Evolutionary conservation across 176 grass and related monocot genomes (phyloP).

Genomic region (Leersia perrieri): DNA sequence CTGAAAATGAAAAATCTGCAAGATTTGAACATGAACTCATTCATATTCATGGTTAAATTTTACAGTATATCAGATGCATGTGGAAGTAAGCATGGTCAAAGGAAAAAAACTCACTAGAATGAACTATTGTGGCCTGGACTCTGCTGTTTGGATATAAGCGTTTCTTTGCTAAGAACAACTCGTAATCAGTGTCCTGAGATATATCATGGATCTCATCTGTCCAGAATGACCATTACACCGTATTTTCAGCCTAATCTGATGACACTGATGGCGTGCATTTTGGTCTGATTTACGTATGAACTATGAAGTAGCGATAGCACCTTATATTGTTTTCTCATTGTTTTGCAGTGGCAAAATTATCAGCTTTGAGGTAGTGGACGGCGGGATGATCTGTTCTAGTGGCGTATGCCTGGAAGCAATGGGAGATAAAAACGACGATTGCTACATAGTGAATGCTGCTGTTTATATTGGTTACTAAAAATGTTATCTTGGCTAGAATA

Average conservation of each 20-base stretch:
- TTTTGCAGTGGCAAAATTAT: conserved; percentile 67
- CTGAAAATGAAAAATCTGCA: neutral
- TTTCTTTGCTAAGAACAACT: neutral
- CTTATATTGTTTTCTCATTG: neutral
- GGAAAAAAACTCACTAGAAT: neutral
- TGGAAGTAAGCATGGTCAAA: neutral
- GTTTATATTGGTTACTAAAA: conserved; percentile 76
- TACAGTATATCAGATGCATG: neutral
- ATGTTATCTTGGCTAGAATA: neutral
- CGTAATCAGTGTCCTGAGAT: neutral
- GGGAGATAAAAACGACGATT: conserved; percentile 95
- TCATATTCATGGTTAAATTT: neutral
- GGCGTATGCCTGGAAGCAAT: conserved; percentile 89
- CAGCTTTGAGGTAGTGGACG: conserved; percentile 75
- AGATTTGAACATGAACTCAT: conserved; percentile 8
- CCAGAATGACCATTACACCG: neutral
- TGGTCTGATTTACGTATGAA: neutral
- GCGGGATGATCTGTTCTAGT: conserved; percentile 89
- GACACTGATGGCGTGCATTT: neutral
- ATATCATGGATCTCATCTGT: neutral
- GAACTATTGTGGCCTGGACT: neutral
- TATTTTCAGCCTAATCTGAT: neutral
- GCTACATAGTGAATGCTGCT: conserved; percentile 90
- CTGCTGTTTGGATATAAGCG: neutral
- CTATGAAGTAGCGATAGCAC: neutral